Evolutionary conservation across 169 alveolate species (phyloP), one percentile per base, ranked within the genome.

Genomic region (Cryptosporidium ryanae): DNA sequence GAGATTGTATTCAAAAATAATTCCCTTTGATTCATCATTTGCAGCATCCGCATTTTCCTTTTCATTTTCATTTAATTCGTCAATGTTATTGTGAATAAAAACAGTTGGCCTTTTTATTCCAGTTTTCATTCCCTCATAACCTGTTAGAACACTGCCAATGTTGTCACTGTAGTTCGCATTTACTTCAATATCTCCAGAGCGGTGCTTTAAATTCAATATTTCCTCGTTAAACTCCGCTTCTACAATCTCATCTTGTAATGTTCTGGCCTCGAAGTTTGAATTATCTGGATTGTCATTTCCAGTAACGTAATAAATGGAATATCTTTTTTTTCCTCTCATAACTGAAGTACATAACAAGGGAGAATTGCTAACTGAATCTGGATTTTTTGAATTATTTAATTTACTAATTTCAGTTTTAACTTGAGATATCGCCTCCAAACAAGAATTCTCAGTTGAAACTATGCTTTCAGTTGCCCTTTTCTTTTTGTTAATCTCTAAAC

Each of bases 151-250:
- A 25, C 38, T 29, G 31, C 29, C 52, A 44, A 17, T 59, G 23
- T 6, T 7, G 34, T 43, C 23, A 27, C 44, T 23, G 15, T n/a
- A 46, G n/a, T 59, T 65, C n/a, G 23, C 54, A 15, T 55, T 31
- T 4, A 43, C 8, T 66, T 43, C 54, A 2, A 0, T 8, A 38
- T 12, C 17, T n/a, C 52, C 55, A 55, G 44, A 13, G n/a, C 54
- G 61, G 38, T 61, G 15, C 25, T 46, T 23, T 38, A 4, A 6
- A 1, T 31, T 17, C n/a, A 76, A 25, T 76, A 76, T 10, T 13
- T 76, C 87, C 13, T 76, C 87, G 59, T 57, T 76, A 34, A 76
- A 76, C 50, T 76, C 87, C 18, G 87, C 87, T 38, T 76, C 87
- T n/a, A 76, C 87, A 18, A 76, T 17, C 21, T 76, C 87, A 61